phyloP scores from a whole-genome alignment of 805 yeast genomes.

The Monosporozyma siamensis region DNA sequence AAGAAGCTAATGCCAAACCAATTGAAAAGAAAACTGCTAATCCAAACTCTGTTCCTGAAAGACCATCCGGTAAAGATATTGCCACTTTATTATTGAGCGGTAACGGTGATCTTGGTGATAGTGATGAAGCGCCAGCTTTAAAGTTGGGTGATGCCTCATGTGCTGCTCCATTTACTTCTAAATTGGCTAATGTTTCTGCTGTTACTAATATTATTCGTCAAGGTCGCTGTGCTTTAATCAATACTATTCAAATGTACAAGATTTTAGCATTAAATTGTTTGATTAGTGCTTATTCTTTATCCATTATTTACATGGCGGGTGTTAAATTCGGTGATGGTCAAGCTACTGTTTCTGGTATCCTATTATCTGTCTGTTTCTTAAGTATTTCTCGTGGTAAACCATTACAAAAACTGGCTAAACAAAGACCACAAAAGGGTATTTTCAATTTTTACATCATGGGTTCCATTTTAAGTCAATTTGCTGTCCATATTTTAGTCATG shows the following conservation, averaged over 20 bases:
- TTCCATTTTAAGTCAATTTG: conserved; percentile 92
- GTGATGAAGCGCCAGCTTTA: conserved; percentile 78
- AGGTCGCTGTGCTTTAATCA: conserved; percentile 95
- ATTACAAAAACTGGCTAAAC: conserved; percentile 75
- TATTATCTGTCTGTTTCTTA: conserved; percentile 87
- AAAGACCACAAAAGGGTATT: conserved; percentile 96
- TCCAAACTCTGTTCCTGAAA: conserved; percentile 42
- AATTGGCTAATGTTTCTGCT: conserved; percentile 82
- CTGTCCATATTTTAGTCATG: conserved; percentile 76
- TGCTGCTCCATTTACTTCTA: conserved; percentile 97
- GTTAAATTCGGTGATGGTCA: conserved; percentile 97
- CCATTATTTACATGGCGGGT: conserved; percentile 92
- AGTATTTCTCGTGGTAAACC: conserved; percentile 93
- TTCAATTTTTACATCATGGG: conserved; percentile 96
- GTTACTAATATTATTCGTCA: conserved; percentile 92
- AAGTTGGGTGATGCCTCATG: conserved; percentile 98
- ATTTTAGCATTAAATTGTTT: conserved; percentile 93
- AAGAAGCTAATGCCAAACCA: conserved; percentile 37
- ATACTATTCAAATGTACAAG: conserved; percentile 98
- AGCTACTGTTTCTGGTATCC: conserved; percentile 91
- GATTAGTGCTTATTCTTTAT: conserved; percentile 90
- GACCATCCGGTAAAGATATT: conserved; percentile 33
- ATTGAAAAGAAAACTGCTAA: conserved; percentile 30
- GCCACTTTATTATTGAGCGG: conserved; percentile 32
- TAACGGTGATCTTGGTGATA: conserved; percentile 35